Evolutionary conservation across 2,329 filamentous ascomycete species (phyloP).

Genomic region (Camillea tinctor): DNA sequence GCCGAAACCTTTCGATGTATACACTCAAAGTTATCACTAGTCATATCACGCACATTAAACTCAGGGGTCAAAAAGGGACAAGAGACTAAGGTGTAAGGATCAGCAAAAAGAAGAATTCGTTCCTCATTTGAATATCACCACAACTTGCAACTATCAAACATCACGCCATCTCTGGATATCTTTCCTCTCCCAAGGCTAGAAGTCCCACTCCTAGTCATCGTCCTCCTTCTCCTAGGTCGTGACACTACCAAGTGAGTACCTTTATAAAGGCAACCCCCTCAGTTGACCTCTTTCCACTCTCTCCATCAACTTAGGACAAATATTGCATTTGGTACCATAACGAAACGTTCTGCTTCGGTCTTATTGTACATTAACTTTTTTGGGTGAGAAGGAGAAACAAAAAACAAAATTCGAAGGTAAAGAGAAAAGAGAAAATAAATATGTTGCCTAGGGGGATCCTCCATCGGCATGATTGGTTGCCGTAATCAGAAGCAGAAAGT

Average conservation of each 20-base stretch:
- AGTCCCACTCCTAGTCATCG: neutral
- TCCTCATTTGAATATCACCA: conserved; percentile 14
- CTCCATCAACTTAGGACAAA: neutral
- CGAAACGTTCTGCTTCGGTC: neutral
- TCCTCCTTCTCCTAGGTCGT: neutral
- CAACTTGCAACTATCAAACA: conserved; percentile 13
- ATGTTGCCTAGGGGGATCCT: neutral
- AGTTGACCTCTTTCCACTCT: neutral
- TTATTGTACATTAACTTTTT: neutral
- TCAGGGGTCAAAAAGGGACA: too few relatives aligned
- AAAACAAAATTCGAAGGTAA: neutral
- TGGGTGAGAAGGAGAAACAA: neutral
- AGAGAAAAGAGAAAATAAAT: neutral
- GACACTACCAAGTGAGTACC: too few relatives aligned
- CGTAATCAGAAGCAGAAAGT: neutral
- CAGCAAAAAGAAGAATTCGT: conserved; percentile 13
- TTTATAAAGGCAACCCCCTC: neutral
- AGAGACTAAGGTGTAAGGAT: neutral
- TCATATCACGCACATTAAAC: too few relatives aligned
- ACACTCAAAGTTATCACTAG: too few relatives aligned
- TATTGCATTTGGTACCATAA: neutral
- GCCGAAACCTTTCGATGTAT: too few relatives aligned
- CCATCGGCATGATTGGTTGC: neutral
- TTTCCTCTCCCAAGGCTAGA: neutral
- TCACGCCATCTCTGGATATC: neutral